Evolutionary conservation across 495 filamentous ascomycete genomes (phyloP).

Genomic region (Xeromyces bisporus): DNA sequence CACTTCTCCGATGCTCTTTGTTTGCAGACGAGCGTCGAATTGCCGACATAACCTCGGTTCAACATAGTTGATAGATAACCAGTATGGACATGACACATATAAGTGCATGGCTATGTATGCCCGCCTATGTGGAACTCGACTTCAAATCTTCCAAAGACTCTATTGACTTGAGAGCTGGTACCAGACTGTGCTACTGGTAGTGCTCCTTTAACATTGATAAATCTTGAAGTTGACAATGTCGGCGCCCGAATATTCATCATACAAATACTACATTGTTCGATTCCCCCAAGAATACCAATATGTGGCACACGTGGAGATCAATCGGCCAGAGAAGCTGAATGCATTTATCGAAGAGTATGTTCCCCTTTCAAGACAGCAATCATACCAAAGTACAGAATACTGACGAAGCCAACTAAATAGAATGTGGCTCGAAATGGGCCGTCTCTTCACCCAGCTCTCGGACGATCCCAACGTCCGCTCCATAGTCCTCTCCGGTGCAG

Average conservation of each 20-base stretch:
- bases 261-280: slow-evolving; percentile 61
- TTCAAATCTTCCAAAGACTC: too few relatives aligned
- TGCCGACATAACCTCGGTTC: too few relatives aligned
- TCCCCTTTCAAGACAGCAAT: background rate
- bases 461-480: slow-evolving; percentile 52
- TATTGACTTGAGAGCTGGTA: too few relatives aligned
- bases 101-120: too few relatives aligned
- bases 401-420: slow-evolving; percentile 14
- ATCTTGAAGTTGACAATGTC: slow-evolving; percentile 13
- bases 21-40: too few relatives aligned
- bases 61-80: too few relatives aligned
- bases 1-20: too few relatives aligned
- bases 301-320: slow-evolving; percentile 88
- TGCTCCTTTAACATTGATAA: too few relatives aligned
- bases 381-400: background rate
- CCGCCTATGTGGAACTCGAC: too few relatives aligned
- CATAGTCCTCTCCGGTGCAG: slow-evolving; percentile 69
- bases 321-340: slow-evolving; percentile 79
- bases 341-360: slow-evolving; percentile 60
- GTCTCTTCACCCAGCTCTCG: slow-evolving; percentile 60
- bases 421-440: slow-evolving; percentile 76
- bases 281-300: slow-evolving; percentile 44
- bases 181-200: too few relatives aligned
- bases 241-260: slow-evolving; percentile 12
- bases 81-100: too few relatives aligned